Base-by-base conservation (phyloP, 2,329 filamentous ascomycete species). In the Alternaria arborescens region DNA sequence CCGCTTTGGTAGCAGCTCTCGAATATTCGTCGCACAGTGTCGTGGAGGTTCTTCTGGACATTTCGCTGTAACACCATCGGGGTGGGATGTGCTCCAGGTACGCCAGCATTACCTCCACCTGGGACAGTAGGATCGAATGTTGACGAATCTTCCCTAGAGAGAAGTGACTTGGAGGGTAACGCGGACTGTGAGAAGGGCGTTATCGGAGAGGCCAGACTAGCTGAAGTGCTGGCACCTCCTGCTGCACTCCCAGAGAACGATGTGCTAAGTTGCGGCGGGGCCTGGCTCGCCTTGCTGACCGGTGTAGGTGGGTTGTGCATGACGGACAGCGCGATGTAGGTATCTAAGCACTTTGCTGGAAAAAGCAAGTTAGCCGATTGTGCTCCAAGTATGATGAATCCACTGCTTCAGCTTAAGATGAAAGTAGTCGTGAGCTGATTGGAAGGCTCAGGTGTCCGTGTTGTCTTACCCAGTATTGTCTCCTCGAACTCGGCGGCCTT, bases 151-250 rank as follows among this genome's bases (percentile, higher is more conserved):
- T 88, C 89, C 62, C 94, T 90, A 26, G 93, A 97, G n/a, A 98
- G 87, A 8, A 98, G 88, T 8, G 94, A 97, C 81, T 97, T 98
- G 32, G 94, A 96, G 0, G 94, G 94, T 52, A 97, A 84, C 1
- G 92, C 92, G 7, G 93, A 96, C 77, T 97, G 94, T 36, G 94
- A 97, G 80, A 98, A 98, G 8, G 94, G 94, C 1, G 94, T 97
- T 10, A 93, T 97, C 14, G 94, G 93, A 5, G 94, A 97, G 67
- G 92, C 88, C 61, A 95, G 82, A 66, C 85, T 84, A 52, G 87
- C 88, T 26, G 88, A 88, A 62, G 87, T 87, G 73, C 83, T 90
- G 52, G 88, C 83, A 56, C 84, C 87, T 60, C 93, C 92, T 67
- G 87, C 83, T 24, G 86, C 82, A 40, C 86, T 87, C 68, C 85